Conservation (phyloP, 2,329 filamentous ascomycete species). For the Phialophora macrospora region DNA sequence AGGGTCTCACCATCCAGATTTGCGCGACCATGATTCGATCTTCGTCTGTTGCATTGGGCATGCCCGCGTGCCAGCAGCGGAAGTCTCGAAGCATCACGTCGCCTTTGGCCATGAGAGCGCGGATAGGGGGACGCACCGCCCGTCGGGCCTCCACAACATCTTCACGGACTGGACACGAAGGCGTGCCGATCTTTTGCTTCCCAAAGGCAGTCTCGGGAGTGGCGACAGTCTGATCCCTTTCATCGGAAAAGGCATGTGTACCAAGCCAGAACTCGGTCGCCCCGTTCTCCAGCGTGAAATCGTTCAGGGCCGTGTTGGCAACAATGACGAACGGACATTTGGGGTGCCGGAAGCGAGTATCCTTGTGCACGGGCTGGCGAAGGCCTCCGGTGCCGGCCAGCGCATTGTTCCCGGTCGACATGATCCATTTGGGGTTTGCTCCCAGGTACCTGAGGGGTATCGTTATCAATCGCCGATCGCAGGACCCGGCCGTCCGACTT, state of each 20-base stretch:
- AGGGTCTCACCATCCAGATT: constrained; percentile 18
- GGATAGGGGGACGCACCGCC: constrained; percentile 40
- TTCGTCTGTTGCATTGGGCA: constrained; percentile 42
- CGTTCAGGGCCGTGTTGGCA: constrained; percentile 48
- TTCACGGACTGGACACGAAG: constrained; percentile 31
- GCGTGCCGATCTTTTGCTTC: constrained; percentile 28
- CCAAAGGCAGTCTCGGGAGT: constrained; percentile 25
- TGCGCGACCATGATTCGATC: constrained; percentile 42
- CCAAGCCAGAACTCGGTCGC: constrained; percentile 52
- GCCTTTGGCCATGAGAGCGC: constrained; percentile 32
- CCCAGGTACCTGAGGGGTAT: constrained; percentile 46
- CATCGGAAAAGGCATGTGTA: constrained; percentile 45
- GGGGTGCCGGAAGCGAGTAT: constrained; percentile 47
- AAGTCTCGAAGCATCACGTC: constrained; percentile 44
- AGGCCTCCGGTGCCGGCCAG: constrained; percentile 46
- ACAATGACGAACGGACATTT: constrained; percentile 48
- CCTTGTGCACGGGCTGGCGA: constrained; percentile 49
- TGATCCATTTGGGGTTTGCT: constrained; percentile 48
- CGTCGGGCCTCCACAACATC: constrained; percentile 35
- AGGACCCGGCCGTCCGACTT: constrained; percentile 29
- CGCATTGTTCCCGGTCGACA: constrained; percentile 50
- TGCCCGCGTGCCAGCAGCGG: constrained; percentile 44
- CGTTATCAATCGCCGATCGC: constrained; percentile 23
- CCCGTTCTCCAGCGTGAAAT: constrained; percentile 46
- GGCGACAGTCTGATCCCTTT: constrained; percentile 43